Percentiles rank a stretch among this genome's conserved stretches.
These are phyloP conservation scores for Cladophialophora yegresii DNA, from an alignment of 2,329 filamentous ascomycete species.

Conservation along the genomic window DNA sequence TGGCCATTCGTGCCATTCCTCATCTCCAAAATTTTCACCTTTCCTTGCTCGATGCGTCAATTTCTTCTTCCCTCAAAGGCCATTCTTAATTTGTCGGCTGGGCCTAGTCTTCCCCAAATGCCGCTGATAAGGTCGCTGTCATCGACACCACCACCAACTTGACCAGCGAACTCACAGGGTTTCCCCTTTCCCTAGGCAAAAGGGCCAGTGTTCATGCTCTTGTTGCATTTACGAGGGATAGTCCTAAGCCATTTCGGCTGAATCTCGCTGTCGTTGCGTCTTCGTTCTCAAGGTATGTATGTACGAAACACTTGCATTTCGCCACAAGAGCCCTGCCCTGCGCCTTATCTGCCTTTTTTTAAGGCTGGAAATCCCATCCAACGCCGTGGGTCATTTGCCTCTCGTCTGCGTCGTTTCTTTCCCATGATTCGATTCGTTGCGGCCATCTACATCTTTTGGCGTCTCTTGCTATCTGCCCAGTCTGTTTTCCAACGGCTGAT, in stretches of 20 bases:
- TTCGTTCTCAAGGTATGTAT: slow-evolving; percentile 2
- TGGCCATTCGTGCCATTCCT: background rate
- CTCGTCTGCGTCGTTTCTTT: background rate
- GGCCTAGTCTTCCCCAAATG: slow-evolving; percentile 4
- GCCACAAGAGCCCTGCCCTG: background rate
- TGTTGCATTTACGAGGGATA: background rate
- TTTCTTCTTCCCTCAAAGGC: slow-evolving; percentile 5
- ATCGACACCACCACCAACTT: slow-evolving; percentile 8
- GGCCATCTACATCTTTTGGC: background rate
- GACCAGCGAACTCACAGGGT: background rate
- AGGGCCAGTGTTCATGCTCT: background rate
- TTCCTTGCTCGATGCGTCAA: slow-evolving; percentile 7
- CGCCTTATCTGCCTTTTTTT: slow-evolving; percentile 7
- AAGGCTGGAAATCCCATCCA: slow-evolving; percentile 6
- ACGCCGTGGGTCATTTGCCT: background rate
- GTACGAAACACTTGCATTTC: background rate
- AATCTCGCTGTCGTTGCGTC: background rate
- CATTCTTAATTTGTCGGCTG: slow-evolving; percentile 8
- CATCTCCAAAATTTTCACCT: background rate
- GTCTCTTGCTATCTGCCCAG: background rate
- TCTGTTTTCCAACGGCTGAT: background rate
- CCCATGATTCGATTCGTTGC: background rate
- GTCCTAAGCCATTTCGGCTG: background rate
- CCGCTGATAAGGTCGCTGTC: slow-evolving; percentile 16
- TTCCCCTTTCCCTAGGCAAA: background rate